Base-by-base conservation (phyloP, 176 grass and related monocot genomes). In the Hsuehochloa calcarea region DNA sequence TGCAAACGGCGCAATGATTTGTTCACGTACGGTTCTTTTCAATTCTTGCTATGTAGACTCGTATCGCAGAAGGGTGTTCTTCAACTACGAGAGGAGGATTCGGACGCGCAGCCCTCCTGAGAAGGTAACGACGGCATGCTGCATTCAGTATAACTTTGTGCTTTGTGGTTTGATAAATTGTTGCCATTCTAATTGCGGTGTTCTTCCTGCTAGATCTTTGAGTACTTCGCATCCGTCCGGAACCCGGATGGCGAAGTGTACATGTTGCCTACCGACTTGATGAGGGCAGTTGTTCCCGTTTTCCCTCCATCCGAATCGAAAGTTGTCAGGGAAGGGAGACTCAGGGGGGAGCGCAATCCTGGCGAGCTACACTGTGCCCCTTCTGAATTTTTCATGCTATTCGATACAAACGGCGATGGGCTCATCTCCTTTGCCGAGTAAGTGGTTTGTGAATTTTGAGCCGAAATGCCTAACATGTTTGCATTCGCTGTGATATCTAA, bases 371-470 rank as follows among this genome's bases (percentile, higher is more conserved):
- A 80, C 0, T 98, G 93, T 78, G 86, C 87, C 34, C 93, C 96
- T 16, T 98, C 96, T 9, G 72, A 88, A 2, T 98, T 98, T 75
- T 98, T 95, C 82, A 94, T 95, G 93, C 81, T 94, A 8, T 98
- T 95, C 9, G 93, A 98, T 84, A 98, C 93, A 46, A 98, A 98
- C 40, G 92, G 92, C 4, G 96, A 98, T 40, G 93, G 96, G 58
- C 86, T 98, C 58, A 98, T 98, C 69, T 98, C 96, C 34, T 98
- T 98, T 77, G 67, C 96, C 2, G 96, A 98, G 96, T 98, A 92
- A 95, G 93, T 93, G 68, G 11, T 62, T 72, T 76, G 51, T 80
- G 13, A 20, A 34, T 2, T 12, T 65, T 82, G 2, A 60, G 16
- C 22, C 13, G 10, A 81, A 81, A 41, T 5, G 51, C 10, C 15